These are phyloP conservation scores for Syncephalastrum sp. DNA, from an alignment of 371 early-diverging fungal species.

Conservation along the genomic window DNA sequence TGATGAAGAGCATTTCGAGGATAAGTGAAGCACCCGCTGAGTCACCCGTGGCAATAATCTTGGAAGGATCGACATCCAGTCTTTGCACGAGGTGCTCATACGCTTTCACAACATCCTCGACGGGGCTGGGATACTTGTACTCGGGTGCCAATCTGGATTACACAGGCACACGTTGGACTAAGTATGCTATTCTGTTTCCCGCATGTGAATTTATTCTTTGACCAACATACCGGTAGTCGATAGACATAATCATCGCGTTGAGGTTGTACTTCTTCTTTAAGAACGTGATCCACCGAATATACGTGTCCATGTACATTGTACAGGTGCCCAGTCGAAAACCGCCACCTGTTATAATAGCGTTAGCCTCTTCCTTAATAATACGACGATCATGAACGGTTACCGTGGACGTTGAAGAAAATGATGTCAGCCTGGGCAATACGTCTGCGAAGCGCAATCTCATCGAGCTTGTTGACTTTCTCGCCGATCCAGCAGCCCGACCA, in stretches of 20 bases:
- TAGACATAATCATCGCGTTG: constrained; percentile 42
- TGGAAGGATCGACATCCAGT: constrained; percentile 23
- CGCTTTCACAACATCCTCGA: constrained; percentile 42
- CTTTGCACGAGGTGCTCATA: constrained; percentile 34
- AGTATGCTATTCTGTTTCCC: neutral
- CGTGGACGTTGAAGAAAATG: constrained; percentile 44
- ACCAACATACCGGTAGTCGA: constrained; percentile 29
- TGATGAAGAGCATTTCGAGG: constrained; percentile 39
- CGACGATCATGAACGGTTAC: constrained; percentile 7
- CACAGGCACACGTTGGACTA: neutral
- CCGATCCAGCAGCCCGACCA: constrained; percentile 51
- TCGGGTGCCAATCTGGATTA: constrained; percentile 36
- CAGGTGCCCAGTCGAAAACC: constrained; percentile 38
- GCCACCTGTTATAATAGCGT: constrained; percentile 20
- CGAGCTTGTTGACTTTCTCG: constrained; percentile 25
- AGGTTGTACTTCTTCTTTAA: constrained; percentile 34
- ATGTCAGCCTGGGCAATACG: constrained; percentile 34
- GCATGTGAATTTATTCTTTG: neutral
- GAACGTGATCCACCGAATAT: constrained; percentile 38
- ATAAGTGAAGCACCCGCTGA: constrained; percentile 34
- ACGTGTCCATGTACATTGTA: constrained; percentile 41
- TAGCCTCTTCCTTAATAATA: neutral
- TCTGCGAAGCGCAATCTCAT: constrained; percentile 18
- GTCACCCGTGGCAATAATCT: constrained; percentile 38
- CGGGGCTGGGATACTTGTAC: constrained; percentile 39